Conservation (phyloP, 495 filamentous ascomycete species). For the Neurospora africana region DNA sequence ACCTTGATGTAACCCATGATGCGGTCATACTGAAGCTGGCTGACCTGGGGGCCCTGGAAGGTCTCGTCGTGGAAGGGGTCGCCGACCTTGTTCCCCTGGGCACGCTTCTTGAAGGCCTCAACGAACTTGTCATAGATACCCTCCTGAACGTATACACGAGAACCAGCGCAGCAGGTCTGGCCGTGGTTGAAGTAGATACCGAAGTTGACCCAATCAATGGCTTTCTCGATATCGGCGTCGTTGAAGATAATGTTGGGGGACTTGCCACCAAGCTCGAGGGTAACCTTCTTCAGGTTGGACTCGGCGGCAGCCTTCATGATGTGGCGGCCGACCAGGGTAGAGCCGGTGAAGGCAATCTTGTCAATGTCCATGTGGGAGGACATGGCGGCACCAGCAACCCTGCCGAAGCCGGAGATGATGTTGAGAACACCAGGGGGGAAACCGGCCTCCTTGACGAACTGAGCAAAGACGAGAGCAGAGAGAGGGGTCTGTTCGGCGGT, state of each 20-base stretch:
- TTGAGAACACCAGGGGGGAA: slow-evolving; percentile 96
- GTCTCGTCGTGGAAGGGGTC: slow-evolving; percentile 81
- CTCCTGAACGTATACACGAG: slow-evolving; percentile 92
- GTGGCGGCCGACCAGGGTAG: slow-evolving; percentile 75
- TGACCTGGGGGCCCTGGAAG: slow-evolving; percentile 97
- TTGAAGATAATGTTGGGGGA: slow-evolving; percentile 96
- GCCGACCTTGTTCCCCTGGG: slow-evolving; percentile 72
- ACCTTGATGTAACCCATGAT: slow-evolving; percentile 96
- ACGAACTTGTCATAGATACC: slow-evolving; percentile 94
- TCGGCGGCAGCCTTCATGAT: slow-evolving; percentile 94
- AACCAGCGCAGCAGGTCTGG: slow-evolving; percentile 96
- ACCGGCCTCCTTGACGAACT: slow-evolving; percentile 82
- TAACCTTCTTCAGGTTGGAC: slow-evolving; percentile 98
- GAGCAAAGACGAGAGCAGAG: slow-evolving; percentile 68
- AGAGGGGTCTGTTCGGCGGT: slow-evolving; percentile 95
- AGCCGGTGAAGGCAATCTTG: slow-evolving; percentile 98
- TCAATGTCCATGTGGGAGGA: slow-evolving; percentile 94
- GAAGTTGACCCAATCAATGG: slow-evolving; percentile 96
- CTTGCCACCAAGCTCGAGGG: slow-evolving; percentile 96
- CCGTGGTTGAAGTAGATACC: slow-evolving; percentile 99
- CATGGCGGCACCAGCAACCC: slow-evolving; percentile 81
- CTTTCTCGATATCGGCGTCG: slow-evolving; percentile 91
- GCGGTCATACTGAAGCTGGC: slow-evolving; percentile 87
- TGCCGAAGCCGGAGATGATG: slow-evolving; percentile 88
- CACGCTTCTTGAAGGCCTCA: slow-evolving; percentile 76